phyloP scores from a whole-genome alignment of 495 filamentous ascomycete genomes.

The Penicillium malachiteum region DNA sequence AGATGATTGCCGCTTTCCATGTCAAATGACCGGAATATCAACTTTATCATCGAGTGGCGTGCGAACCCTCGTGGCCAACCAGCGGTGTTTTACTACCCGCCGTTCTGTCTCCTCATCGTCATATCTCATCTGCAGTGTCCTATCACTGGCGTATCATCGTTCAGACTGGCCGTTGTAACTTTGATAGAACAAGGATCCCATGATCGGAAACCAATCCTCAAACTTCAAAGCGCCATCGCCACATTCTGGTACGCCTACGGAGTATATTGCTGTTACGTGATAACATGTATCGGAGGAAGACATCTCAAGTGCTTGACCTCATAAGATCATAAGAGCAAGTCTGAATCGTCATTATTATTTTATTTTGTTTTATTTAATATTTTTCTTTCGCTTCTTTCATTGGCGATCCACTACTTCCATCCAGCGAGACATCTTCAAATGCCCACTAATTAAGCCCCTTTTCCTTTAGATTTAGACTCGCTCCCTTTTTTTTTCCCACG shows the following conservation, averaged over 20 bases:
- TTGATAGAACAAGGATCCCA: conserved; percentile 14
- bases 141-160: conserved; percentile 19
- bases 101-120: conserved; percentile 6
- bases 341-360: not conserved
- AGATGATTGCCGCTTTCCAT: not conserved
- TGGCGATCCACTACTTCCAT: not conserved
- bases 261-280: conserved; percentile 9
- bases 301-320: too few species aligned
- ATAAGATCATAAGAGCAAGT: too few species aligned
- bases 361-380: not conserved
- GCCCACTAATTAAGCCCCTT: conserved; percentile 26
- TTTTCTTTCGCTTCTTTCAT: not conserved
- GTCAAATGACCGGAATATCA: conserved; percentile 9
- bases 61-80: conserved; percentile 24
- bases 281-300: conserved; percentile 13
- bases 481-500: not conserved
- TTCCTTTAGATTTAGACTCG: not conserved
- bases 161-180: conserved; percentile 8
- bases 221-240: not conserved
- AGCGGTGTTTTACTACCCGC: conserved; percentile 15
- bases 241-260: not conserved
- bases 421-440: conserved; percentile 2
- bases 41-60: conserved; percentile 26
- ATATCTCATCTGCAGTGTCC: conserved; percentile 8
- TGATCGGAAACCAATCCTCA: conserved; percentile 7